Evolutionary conservation across 192 early-diverging fungal genomes (phyloP).

Genomic region (Neocallimastix lanati): DNA sequence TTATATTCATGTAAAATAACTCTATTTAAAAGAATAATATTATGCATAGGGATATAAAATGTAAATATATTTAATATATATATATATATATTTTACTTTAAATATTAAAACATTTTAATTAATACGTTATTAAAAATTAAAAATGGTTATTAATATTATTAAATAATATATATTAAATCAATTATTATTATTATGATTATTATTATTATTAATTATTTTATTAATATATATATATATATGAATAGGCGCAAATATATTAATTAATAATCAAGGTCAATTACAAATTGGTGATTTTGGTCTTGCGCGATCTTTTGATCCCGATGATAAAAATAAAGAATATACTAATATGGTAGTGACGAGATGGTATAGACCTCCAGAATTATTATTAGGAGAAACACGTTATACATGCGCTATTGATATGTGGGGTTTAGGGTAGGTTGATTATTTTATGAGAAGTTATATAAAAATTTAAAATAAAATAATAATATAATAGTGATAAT

Average conservation of each 20-base stretch:
- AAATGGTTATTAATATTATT: too few species aligned
- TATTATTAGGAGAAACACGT: conserved; percentile 62
- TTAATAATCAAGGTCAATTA: conserved; percentile 76
- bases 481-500: too few species aligned
- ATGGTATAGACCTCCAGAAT: conserved; percentile 97
- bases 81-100: too few species aligned
- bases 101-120: too few species aligned
- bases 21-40: conserved; percentile 20
- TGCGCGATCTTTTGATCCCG: conserved; percentile 50
- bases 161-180: too few species aligned
- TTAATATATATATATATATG: too few species aligned
- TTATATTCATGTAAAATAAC: conserved; percentile 6
- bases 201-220: too few species aligned
- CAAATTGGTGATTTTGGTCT: conserved; percentile 97
- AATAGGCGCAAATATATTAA: conserved; percentile 76
- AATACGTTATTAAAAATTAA: too few species aligned
- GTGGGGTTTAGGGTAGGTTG: conserved; percentile 97
- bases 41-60: conserved; percentile 56
- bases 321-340: conserved; percentile 11
- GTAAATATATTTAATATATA: too few species aligned
- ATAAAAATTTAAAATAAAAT: too few species aligned
- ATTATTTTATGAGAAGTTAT: too few species aligned
- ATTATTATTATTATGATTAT: too few species aligned
- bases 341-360: conserved; percentile 84
- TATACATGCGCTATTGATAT: conserved; percentile 87